These are phyloP conservation scores for Solanum chiquidenum DNA, from an alignment of 257 asterid species.

Conservation along the genomic window DNA sequence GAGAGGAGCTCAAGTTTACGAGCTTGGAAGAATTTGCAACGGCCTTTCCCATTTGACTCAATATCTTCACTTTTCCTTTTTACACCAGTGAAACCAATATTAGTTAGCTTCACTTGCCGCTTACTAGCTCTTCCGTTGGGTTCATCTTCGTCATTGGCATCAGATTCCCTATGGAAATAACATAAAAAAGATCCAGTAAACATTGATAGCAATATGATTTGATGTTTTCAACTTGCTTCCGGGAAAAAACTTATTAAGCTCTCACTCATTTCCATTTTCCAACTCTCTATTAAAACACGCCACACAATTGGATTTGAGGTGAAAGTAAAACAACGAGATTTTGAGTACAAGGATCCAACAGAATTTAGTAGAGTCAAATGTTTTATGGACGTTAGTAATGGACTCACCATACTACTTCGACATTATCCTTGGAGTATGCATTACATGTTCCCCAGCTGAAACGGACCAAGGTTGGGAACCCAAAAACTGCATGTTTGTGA, in stretches of 20 bases:
- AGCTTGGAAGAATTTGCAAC: conserved; percentile 86
- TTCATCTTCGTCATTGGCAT: conserved; percentile 48
- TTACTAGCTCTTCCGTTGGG: conserved; percentile 29
- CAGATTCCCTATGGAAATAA: conserved; percentile 54
- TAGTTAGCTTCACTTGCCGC: conserved; percentile 68
- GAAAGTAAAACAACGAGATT: neutral
- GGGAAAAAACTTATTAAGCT: neutral
- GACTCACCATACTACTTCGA: conserved; percentile 73
- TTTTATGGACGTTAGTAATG: neutral
- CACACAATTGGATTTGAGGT: neutral
- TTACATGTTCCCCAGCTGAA: conserved; percentile 98
- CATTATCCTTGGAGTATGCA: conserved; percentile 54
- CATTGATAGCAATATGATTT: neutral
- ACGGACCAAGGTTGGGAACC: conserved; percentile 91
- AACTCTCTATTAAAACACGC: neutral
- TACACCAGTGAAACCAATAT: conserved; percentile 38
- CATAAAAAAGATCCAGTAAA: neutral
- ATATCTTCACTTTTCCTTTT: conserved; percentile 75
- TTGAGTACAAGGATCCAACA: neutral
- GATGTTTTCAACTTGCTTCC: neutral
- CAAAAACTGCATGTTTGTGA: conserved; percentile 76
- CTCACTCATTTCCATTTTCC: neutral
- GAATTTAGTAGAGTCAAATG: neutral
- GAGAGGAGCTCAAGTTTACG: conserved; percentile 79
- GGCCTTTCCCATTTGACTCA: conserved; percentile 75